Percentiles rank a stretch among this genome's conserved stretches.
These are phyloP conservation scores for Boletus rubroflammeus DNA, from an alignment of 768 basidiomycete genomes.

Conservation along the genomic window DNA sequence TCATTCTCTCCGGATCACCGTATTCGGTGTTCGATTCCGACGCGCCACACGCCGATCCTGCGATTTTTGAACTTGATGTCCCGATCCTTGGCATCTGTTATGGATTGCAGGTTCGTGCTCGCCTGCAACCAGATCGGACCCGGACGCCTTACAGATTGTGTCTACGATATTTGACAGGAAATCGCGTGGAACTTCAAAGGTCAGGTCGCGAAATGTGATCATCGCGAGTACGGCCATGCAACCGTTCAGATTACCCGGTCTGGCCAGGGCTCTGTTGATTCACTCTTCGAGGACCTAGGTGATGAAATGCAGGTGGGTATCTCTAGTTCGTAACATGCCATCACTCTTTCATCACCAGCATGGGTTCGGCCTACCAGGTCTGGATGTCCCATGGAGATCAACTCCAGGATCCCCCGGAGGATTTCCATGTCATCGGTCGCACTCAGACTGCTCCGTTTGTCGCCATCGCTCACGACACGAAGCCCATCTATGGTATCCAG, in stretches of 20 bases:
- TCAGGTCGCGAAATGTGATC: constrained; percentile 78
- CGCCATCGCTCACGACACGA: constrained; percentile 86
- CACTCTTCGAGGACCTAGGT: constrained; percentile 83
- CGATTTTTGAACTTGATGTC: constrained; percentile 80
- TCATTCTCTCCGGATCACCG: constrained; percentile 96
- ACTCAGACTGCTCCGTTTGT: constrained; percentile 89
- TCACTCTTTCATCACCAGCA: neutral
- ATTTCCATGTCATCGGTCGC: constrained; percentile 85
- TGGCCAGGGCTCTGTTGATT: constrained; percentile 57
- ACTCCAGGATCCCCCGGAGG: constrained; percentile 70
- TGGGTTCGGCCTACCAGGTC: constrained; percentile 55
- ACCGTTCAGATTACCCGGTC: constrained; percentile 69
- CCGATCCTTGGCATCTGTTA: constrained; percentile 98
- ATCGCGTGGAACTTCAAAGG: constrained; percentile 88
- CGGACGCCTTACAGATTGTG: neutral
- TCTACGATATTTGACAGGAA: constrained; percentile 52
- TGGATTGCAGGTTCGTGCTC: constrained; percentile 74
- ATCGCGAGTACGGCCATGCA: constrained; percentile 95
- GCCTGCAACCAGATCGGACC: neutral
- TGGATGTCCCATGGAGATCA: constrained; percentile 99
- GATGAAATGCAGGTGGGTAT: constrained; percentile 76
- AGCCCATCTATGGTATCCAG: constrained; percentile 93
- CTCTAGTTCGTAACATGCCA: neutral
- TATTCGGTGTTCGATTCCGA: constrained; percentile 95
- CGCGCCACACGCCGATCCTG: constrained; percentile 92